A percentile compares a stretch with the other conserved stretches of the same genome.
phyloP scores from a whole-genome alignment of 148 eudicot species.

The Cornus controversa region DNA sequence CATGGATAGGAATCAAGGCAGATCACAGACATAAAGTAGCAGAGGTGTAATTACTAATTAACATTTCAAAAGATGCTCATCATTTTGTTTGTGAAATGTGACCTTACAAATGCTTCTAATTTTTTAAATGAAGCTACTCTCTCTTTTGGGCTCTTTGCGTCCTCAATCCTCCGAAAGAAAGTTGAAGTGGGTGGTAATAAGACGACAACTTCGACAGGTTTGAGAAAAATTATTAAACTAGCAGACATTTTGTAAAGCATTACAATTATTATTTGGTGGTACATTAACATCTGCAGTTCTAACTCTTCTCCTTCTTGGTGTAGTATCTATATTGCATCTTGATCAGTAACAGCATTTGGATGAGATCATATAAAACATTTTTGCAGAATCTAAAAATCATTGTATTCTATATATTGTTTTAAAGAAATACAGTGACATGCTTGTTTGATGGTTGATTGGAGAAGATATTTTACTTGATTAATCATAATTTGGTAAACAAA shows the following conservation, averaged over 20 bases:
- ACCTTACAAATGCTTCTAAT: constrained; percentile 14
- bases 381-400: not conserved
- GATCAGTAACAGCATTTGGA: not conserved
- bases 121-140: constrained; percentile 62
- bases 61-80: not conserved
- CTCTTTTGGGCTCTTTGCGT: constrained; percentile 73
- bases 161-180: constrained; percentile 90
- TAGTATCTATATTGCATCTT: not conserved
- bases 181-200: constrained; percentile 87
- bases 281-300: not conserved
- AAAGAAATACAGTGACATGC: no score
- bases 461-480: no score
- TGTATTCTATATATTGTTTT: no score
- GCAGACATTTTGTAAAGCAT: not conserved
- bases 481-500: no score
- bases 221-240: constrained; percentile 9
- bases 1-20: constrained; percentile 77
- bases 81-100: not conserved
- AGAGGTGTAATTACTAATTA: constrained; percentile 47
- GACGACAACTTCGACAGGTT: constrained; percentile 95
- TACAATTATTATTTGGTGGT: not conserved
- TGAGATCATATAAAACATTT: not conserved
- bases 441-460: not conserved
- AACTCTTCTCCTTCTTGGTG: not conserved
- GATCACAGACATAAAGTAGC: constrained; percentile 87